Evolutionary conservation across 305 asterid species (phyloP), one percentile per base, ranked within the genome.

Genomic region (Lippia alba): DNA sequence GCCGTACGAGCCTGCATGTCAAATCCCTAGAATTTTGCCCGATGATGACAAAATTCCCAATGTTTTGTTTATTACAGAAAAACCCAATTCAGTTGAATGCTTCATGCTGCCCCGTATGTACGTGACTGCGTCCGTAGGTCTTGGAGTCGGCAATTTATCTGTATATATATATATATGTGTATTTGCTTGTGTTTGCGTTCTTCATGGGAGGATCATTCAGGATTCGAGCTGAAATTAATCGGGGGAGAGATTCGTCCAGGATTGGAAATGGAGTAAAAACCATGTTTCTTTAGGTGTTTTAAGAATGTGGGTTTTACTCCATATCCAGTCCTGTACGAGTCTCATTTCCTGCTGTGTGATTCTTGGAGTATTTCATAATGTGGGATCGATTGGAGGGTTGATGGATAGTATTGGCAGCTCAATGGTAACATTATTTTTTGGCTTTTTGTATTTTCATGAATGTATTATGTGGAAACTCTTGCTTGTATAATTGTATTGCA

Each of bases 251-350:
- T 3, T 24, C 3, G 44, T 24, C 61, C 69, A 16, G 75, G 56
- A 56, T n/a, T 61, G 75, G 70, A 40, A 44, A 2, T 54, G 75
- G 75, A 61, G 75, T 56, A 61, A n/a, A 8, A 39, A 9, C 17
- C 12, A 4, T 12, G 12, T 12, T 30, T 30, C 54, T 57, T 54
- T 67, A 12, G 44, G n/a, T 20, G 12, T 19, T 5, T 24, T 24
- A n/a, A 10, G 19, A 56, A 15, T 14, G 24, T 41, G 44, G 57
- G 55, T 61, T 70, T 61, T 24, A 24, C 30, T 24, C 30, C 30
- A 24, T 24, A 24, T 24, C 30, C 30, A 24, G 30, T 24, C 30
- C 30, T 24, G 30, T 24, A 3, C 3, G 30, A 24, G 75, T 61
- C 56, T 20, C 18, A 12, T 24, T 24, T 24, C 30, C 30, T 24